Base-by-base conservation (phyloP, 345 rosid genomes). In the Rhizophora mangle region DNA sequence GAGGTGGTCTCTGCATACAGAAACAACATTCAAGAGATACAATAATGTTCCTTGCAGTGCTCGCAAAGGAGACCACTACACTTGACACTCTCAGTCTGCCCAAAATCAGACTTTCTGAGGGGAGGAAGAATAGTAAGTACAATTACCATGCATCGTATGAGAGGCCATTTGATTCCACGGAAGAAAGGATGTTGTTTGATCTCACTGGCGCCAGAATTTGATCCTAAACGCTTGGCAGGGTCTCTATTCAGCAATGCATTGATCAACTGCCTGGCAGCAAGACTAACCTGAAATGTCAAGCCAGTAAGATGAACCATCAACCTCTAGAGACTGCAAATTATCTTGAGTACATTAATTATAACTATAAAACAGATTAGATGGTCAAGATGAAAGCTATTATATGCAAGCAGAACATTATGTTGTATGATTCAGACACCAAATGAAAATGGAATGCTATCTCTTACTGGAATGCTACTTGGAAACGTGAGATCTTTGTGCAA, bases 391-490 rank as follows among this genome's bases (percentile, higher is more conserved):
- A 39, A 55, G 59, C 30, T 24, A 24, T 26, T 10, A 56, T 24
- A 56, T 10, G 60, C 16, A 56, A 56, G 60, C 2, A 56, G 6
- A 24, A 56, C 16, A 24, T 11, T 3, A 15, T 56, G 27, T 56
- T 21, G 30, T 1, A 56, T 43, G 49, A 43, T 13, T 43, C 49
- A 43, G 49, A 43, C 15, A 15, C 49, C 49, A 5, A 24, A 56
- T 3, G 29, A 15, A 27, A 56, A 21, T 24, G 60, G 16, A 56
- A 55, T 22, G 4, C 11, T 21, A 2, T 56, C 10, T 21, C 72
- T 72, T 84, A 95, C 97, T 63, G 90, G 92, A 64, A 95, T 95
- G 87, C 97, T 90, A 65, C 96, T 95, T 1, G 99, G 99, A 70
- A 92, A 92, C 4, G 97, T 89, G 58, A 95, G 96, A 79, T 92